A percentile compares a stretch with the other conserved stretches of the same genome.
Conservation (phyloP, 2,329 filamentous ascomycete genomes). For the Teratosphaeria epicoccoides region DNA sequence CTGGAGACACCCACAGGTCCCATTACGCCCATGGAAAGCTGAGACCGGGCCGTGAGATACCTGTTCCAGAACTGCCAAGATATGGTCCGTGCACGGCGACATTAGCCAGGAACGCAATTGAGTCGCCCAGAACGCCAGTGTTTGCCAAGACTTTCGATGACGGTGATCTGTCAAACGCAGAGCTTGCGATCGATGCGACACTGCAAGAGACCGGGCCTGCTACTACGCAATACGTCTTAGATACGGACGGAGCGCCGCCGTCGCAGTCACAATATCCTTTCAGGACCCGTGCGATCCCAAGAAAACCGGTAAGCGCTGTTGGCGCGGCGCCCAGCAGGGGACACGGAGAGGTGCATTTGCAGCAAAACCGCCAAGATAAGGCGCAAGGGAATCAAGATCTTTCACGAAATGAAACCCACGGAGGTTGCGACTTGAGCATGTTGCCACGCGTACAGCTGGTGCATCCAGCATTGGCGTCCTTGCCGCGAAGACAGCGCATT, state of each 20-base stretch:
- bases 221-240: neutral
- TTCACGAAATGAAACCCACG: neutral
- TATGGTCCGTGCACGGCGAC: neutral
- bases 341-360: neutral
- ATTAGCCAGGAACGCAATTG: neutral
- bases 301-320: neutral
- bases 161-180: neutral
- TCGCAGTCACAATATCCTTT: neutral
- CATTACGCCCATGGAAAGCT: neutral
- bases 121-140: neutral
- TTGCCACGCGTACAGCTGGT: constrained; percentile 19
- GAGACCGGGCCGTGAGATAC: neutral
- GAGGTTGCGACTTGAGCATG: constrained; percentile 3
- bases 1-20: neutral
- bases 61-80: neutral
- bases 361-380: neutral
- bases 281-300: neutral
- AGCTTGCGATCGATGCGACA: neutral
- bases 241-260: neutral
- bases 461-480: constrained; percentile 19
- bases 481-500: constrained; percentile 6
- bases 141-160: neutral
- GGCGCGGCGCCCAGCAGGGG: neutral
- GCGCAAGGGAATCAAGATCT: neutral
- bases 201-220: neutral